phyloP scores from a whole-genome alignment of 805 yeast genomes.

The Citeromyces nyonsensis region DNA sequence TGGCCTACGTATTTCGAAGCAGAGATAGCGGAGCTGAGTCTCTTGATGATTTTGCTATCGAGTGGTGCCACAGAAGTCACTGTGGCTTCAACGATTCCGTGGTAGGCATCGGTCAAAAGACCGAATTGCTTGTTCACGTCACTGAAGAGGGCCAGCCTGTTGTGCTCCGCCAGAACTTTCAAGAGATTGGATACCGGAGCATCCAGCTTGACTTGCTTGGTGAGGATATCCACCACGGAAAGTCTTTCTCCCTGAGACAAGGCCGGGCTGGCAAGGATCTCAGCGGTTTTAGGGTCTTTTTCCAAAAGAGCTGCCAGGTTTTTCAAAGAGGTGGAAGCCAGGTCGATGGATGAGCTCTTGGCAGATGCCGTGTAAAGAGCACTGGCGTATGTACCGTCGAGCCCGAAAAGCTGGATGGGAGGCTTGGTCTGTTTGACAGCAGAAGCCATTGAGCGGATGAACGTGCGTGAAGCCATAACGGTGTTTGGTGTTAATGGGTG shows the following conservation, averaged over 20 bases:
- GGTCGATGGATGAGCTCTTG: conserved; percentile 60
- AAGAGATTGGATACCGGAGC: conserved; percentile 67
- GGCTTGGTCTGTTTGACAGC: conserved; percentile 47
- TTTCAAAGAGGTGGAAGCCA: conserved; percentile 48
- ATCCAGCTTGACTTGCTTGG: conserved; percentile 35
- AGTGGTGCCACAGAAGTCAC: conserved; percentile 79
- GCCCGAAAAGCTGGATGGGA: conserved; percentile 87
- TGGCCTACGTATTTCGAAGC: conserved; percentile 71
- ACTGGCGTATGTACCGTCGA: conserved; percentile 94
- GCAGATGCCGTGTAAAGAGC: conserved; percentile 89
- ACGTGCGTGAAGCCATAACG: conserved; percentile 47
- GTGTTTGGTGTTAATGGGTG: neutral
- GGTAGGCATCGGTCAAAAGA: conserved; percentile 72
- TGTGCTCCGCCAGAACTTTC: conserved; percentile 81
- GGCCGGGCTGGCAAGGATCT: conserved; percentile 69
- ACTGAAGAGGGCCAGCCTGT: conserved; percentile 65
- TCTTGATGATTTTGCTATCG: conserved; percentile 65
- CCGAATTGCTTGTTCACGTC: conserved; percentile 57
- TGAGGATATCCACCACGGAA: conserved; percentile 47
- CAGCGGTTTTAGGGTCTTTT: conserved; percentile 47
- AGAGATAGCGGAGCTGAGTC: conserved; percentile 65
- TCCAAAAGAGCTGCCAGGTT: conserved; percentile 37
- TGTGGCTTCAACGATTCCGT: conserved; percentile 85
- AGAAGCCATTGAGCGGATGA: conserved; percentile 60
- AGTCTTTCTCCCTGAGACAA: conserved; percentile 63